Conservation (phyloP, 495 filamentous ascomycete species). For the Wilcoxina mikolae region DNA sequence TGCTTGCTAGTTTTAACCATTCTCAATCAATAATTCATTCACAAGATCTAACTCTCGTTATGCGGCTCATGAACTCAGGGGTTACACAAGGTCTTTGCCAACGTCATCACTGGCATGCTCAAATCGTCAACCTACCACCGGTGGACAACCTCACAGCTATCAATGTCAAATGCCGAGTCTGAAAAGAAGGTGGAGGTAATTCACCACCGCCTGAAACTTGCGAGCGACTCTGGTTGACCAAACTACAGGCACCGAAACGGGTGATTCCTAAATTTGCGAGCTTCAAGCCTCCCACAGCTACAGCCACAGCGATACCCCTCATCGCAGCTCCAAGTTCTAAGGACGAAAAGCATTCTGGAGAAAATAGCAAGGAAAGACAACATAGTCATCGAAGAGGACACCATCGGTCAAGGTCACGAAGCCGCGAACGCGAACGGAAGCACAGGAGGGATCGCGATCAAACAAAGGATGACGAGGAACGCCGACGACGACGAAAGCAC, state of each 20-base stretch:
- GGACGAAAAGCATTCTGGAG: neutral
- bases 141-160: neutral
- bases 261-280: slow-evolving; percentile 26
- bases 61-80: too few relatives aligned
- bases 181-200: neutral
- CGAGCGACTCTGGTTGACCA: too few relatives aligned
- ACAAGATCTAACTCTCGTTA: too few relatives aligned
- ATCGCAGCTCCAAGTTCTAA: slow-evolving; percentile 2
- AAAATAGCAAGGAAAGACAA: neutral
- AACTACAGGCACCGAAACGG: slow-evolving; percentile 4
- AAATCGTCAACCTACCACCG: too few relatives aligned
- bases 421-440: slow-evolving; percentile 11
- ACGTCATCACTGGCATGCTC: neutral
- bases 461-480: slow-evolving; percentile 6
- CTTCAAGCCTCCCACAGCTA: slow-evolving; percentile 13
- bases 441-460: slow-evolving; percentile 6
- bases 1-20: too few relatives aligned
- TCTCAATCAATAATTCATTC: too few relatives aligned
- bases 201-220: too few relatives aligned
- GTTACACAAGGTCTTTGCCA: neutral
- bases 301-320: slow-evolving; percentile 1
- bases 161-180: neutral
- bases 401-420: slow-evolving; percentile 11
- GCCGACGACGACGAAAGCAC: neutral
- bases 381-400: slow-evolving; percentile 4